Percentiles rank a stretch among this genome's conserved stretches.
Conservation (phyloP, 1,284 basidiomycete species). For the Agaricales sp. region DNA sequence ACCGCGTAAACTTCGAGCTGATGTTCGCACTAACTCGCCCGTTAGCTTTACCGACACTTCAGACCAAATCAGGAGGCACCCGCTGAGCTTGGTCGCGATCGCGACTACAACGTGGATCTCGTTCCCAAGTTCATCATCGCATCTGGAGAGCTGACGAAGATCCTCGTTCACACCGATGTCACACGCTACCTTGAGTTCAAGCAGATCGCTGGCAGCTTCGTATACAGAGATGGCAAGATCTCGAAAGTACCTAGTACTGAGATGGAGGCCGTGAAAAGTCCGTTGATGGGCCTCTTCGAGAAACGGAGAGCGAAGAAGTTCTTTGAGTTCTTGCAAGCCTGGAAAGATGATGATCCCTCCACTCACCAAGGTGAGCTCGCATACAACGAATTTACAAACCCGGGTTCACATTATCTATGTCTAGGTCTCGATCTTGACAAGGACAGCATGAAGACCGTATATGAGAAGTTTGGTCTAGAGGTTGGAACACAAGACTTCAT, state of each 20-base stretch:
- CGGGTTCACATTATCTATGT: neutral
- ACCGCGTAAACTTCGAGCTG: slow-evolving; percentile 9
- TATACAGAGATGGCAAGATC: slow-evolving; percentile 94
- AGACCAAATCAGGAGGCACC: slow-evolving; percentile 65
- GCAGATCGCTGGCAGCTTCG: slow-evolving; percentile 97
- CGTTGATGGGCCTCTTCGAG: slow-evolving; percentile 98
- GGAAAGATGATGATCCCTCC: slow-evolving; percentile 89
- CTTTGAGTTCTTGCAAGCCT: slow-evolving; percentile 94
- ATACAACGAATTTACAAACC: too few relatives aligned
- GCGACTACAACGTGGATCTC: slow-evolving; percentile 94
- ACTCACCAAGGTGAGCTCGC: slow-evolving; percentile 86
- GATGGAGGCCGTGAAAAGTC: slow-evolving; percentile 91
- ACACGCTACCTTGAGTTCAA: slow-evolving; percentile 99
- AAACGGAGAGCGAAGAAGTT: slow-evolving; percentile 98
- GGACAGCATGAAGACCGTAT: slow-evolving; percentile 87
- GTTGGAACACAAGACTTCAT: slow-evolving; percentile 98
- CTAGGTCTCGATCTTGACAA: slow-evolving; percentile 79
- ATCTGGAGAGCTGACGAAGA: slow-evolving; percentile 95
- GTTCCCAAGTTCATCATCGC: slow-evolving; percentile 98
- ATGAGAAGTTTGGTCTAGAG: slow-evolving; percentile 96
- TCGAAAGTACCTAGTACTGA: slow-evolving; percentile 98
- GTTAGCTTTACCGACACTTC: slow-evolving; percentile 94
- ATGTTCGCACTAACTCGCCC: too few relatives aligned
- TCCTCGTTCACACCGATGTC: slow-evolving; percentile 98
- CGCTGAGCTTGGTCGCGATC: slow-evolving; percentile 80